These are phyloP conservation scores for Calendula officinalis DNA, from an alignment of 129 eudicot genomes.

Conservation along the genomic window DNA sequence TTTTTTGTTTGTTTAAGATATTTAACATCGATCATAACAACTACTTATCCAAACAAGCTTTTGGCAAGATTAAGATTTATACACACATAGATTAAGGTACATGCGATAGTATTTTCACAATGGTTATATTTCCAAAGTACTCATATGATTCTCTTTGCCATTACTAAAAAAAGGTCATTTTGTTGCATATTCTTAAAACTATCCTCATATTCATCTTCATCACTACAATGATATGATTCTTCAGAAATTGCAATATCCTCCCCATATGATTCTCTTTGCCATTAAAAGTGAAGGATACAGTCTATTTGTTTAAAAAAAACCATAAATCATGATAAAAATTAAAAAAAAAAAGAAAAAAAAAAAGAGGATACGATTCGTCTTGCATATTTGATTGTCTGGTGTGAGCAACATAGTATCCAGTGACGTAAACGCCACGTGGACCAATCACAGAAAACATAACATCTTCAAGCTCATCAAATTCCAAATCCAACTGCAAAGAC, in stretches of 20 bases:
- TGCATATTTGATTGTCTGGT: slow-evolving; percentile 19
- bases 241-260: slow-evolving; percentile 57
- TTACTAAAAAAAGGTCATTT: too few relatives aligned
- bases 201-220: slow-evolving; percentile 71
- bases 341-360: too few relatives aligned
- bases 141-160: too few relatives aligned
- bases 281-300: slow-evolving; percentile 38
- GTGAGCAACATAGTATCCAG: slow-evolving; percentile 51
- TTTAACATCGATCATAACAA: too few relatives aligned
- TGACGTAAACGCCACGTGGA: slow-evolving; percentile 61
- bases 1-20: too few relatives aligned
- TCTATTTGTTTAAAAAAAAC: not conserved
- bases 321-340: too few relatives aligned
- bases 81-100: too few relatives aligned
- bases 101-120: too few relatives aligned
- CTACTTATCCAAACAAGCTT: too few relatives aligned
- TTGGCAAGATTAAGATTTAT: too few relatives aligned
- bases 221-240: slow-evolving; percentile 32
- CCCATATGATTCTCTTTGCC: slow-evolving; percentile 62
- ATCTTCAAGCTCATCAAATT: slow-evolving; percentile 64
- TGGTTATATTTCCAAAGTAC: too few relatives aligned
- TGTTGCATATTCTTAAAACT: slow-evolving; percentile 36
- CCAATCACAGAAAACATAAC: slow-evolving; percentile 76
- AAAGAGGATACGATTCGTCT: slow-evolving; percentile 66
- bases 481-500: slow-evolving; percentile 64